A percentile compares a stretch with the other conserved stretches of the same genome.
Evolutionary conservation across 306 rosid species (phyloP).

Genomic region (Neltuma alba): DNA sequence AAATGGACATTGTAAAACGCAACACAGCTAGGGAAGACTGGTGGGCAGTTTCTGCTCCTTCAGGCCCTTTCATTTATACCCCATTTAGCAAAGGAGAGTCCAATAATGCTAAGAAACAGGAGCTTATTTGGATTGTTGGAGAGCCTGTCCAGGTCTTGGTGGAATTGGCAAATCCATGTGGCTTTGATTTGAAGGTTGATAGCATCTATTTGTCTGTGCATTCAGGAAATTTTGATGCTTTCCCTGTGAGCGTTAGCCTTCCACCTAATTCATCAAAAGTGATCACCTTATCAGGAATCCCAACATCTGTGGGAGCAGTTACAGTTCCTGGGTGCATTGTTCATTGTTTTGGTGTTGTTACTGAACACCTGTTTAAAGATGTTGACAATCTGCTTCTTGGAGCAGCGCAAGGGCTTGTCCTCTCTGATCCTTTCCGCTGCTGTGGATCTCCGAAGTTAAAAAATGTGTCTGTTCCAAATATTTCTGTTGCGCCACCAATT

Average conservation of each 20-base stretch:
- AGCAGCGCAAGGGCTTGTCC: slow-evolving; percentile 94
- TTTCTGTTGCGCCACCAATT: slow-evolving; percentile 78
- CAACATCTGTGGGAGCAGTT: slow-evolving; percentile 82
- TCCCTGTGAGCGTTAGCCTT: slow-evolving; percentile 83
- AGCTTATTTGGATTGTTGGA: slow-evolving; percentile 85
- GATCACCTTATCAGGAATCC: slow-evolving; percentile 88
- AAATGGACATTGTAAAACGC: slow-evolving; percentile 91
- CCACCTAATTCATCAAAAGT: slow-evolving; percentile 92
- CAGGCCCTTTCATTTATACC: slow-evolving; percentile 97
- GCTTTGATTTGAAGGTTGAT: slow-evolving; percentile 94
- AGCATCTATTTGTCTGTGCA: slow-evolving; percentile 92
- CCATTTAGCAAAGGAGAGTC: slow-evolving; percentile 97
- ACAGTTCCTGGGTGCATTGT: slow-evolving; percentile 90
- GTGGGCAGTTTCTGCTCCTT: slow-evolving; percentile 95
- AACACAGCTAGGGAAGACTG: slow-evolving; percentile 90
- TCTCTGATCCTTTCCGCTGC: slow-evolving; percentile 95
- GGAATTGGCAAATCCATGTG: slow-evolving; percentile 96
- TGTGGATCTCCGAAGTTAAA: slow-evolving; percentile 92
- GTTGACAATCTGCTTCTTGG: slow-evolving; percentile 97
- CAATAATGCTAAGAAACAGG: slow-evolving; percentile 72
- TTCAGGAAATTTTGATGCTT: slow-evolving; percentile 90
- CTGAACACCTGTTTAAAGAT: slow-evolving; percentile 94
- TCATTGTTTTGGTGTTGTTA: slow-evolving; percentile 96
- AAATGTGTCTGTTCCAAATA: slow-evolving; percentile 76
- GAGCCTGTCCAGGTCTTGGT: slow-evolving; percentile 95